phyloP scores from a whole-genome alignment of 1,284 basidiomycete species.

The Ustilago xerochloae region DNA sequence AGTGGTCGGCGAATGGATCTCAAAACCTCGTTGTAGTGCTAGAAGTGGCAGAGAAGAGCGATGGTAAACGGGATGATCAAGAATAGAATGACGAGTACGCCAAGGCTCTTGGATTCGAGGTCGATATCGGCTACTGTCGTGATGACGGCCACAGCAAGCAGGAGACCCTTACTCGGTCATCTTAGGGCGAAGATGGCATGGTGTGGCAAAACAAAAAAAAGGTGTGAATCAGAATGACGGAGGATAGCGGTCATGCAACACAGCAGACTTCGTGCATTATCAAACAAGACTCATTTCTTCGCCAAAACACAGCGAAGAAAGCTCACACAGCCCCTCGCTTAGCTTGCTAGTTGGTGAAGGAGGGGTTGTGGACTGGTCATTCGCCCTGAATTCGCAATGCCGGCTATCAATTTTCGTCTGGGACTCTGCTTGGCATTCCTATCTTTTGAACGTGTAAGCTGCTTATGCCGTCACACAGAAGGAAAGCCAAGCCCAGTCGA shows the following conservation, averaged over 20 bases:
- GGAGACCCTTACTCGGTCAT: not conserved
- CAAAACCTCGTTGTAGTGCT: not conserved
- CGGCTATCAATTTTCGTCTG: conserved; percentile 1
- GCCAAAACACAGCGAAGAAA: not conserved
- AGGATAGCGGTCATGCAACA: not conserved
- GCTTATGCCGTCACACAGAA: not conserved
- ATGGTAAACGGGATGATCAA: not conserved
- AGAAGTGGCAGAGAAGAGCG: not conserved
- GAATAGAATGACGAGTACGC: conserved; percentile 1
- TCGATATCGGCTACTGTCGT: not conserved
- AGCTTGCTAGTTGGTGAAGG: not conserved
- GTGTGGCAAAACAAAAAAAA: not conserved
- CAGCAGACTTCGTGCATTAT: conserved; percentile 1
- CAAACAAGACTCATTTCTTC: conserved; percentile 6
- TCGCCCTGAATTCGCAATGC: not conserved
- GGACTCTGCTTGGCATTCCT: not conserved
- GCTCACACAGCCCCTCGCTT: not conserved
- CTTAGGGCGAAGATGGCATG: too few species aligned
- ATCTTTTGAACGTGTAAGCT: not conserved
- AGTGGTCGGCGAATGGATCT: not conserved
- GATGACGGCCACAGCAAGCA: not conserved
- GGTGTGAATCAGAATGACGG: not conserved
- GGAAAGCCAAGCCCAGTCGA: not conserved
- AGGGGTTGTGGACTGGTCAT: not conserved
- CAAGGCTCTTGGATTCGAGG: conserved; percentile 9